phyloP scores from a whole-genome alignment of 2,329 filamentous ascomycete species.

The Cercospora canescens region DNA sequence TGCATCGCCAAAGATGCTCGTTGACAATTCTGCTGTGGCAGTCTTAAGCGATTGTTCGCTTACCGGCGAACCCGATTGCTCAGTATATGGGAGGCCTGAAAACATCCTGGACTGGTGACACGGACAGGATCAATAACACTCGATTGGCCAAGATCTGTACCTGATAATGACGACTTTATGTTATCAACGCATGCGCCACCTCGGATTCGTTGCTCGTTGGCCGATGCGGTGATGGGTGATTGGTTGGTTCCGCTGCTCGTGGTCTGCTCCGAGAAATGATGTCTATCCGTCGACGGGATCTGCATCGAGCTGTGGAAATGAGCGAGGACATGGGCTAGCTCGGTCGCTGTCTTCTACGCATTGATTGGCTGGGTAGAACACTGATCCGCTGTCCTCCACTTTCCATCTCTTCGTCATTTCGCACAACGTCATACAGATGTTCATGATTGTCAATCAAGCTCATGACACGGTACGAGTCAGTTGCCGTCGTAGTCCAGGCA shows the following conservation, averaged over 20 bases:
- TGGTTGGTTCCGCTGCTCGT: not conserved
- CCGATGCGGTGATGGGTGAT: not conserved
- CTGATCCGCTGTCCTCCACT: not conserved
- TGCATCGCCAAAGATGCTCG: not conserved
- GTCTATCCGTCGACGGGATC: not conserved
- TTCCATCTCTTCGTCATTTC: not conserved
- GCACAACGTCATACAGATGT: not conserved
- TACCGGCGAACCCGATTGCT: not conserved
- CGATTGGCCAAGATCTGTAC: not conserved
- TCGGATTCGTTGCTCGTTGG: not conserved
- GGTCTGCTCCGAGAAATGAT: not conserved
- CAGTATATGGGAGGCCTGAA: not conserved
- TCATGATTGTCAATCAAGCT: slow-evolving; percentile 5
- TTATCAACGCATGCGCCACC: not conserved
- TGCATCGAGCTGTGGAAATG: not conserved
- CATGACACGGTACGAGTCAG: slow-evolving; percentile 4
- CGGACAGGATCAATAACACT: slow-evolving; percentile 5
- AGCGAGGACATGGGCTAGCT: not conserved
- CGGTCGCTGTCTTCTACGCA: not conserved
- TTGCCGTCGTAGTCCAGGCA: not conserved
- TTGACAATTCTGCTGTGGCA: not conserved
- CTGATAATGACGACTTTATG: not conserved
- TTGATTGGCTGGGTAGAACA: not conserved
- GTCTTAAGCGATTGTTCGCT: not conserved
- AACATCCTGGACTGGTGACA: not conserved